Base-by-base conservation (phyloP, 495 filamentous ascomycete species). In the Neurospora sp. region DNA sequence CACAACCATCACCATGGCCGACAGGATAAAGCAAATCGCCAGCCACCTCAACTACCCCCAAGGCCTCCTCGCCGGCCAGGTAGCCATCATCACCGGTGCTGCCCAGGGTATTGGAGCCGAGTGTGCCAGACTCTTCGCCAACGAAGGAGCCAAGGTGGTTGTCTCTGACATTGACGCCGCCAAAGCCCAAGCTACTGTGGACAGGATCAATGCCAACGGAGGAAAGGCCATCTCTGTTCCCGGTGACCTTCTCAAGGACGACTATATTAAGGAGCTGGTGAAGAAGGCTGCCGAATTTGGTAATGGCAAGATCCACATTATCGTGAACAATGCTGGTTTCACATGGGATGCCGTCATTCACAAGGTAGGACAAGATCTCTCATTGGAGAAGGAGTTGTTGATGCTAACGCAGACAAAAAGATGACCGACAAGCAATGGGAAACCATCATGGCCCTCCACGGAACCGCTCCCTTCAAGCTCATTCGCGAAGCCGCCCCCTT, bases 341-440 rank as follows among this genome's bases (percentile, higher is more conserved):
- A 96, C 93, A 0, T 97, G 93, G 92, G 93, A 97, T 78, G 93
- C 89, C 4, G 92, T 96, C 31, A 93, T 96, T 76, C 92, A 96
- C 83, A 95, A 94, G 86, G 90, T 90, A 71, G 45, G 73, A 18
- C 39, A 38, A 8, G 72, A 42, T 74, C 71, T 69, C 68, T 47
- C 4, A 14, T 35, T 38, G 27, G 18, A 16, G 16, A 20, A 70
- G 22, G 20, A 16, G 8, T 2, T 38, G 39, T 39, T 47, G 20
- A 39, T 22, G 14, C 20, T 74, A 18, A 73, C 71, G 5, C 3
- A n/a, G 3, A 20, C 41, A n/a, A 18, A 6, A 77, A 91, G 89
- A 95, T 92, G 84, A 93, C 91, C 18, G 92, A 96, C 83, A 94
- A 93, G 79, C 92, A 96, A 87, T 96, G 91, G 92, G 89, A 94